Percentiles rank a stretch among this genome's conserved stretches.
Conservation (phyloP, 768 basidiomycete species). For the Russula griseocarnosa region DNA sequence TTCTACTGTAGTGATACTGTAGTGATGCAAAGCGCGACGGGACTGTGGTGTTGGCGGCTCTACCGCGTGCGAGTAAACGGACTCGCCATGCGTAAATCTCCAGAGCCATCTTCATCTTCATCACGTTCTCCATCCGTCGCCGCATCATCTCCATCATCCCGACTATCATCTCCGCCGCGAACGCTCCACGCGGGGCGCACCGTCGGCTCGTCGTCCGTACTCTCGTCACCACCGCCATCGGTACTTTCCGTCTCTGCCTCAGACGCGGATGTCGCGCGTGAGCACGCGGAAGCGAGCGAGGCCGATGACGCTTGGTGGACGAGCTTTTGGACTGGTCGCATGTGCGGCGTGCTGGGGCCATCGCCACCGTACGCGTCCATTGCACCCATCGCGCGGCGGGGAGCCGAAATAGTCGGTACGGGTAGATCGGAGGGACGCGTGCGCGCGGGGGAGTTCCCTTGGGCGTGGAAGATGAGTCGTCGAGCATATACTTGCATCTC, state of each 20-base stretch:
- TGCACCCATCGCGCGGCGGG: slow-evolving; percentile 47
- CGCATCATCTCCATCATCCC: slow-evolving; percentile 16
- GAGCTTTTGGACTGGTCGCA: slow-evolving; percentile 20
- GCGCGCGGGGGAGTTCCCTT: slow-evolving; percentile 31
- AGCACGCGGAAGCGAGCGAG: slow-evolving; percentile 33
- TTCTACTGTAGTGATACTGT: background rate
- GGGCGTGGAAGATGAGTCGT: slow-evolving; percentile 73
- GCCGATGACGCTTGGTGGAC: slow-evolving; percentile 25
- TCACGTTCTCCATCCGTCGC: slow-evolving; percentile 21
- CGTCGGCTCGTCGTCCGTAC: slow-evolving; percentile 81
- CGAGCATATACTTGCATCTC: slow-evolving; percentile 97
- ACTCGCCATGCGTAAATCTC: slow-evolving; percentile 25
- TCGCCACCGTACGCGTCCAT: slow-evolving; percentile 37
- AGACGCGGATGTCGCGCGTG: slow-evolving; percentile 32
- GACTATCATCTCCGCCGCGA: slow-evolving; percentile 17
- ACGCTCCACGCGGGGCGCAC: slow-evolving; percentile 46
- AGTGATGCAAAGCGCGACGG: slow-evolving; percentile 13
- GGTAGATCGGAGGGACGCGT: slow-evolving; percentile 1
- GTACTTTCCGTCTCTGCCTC: slow-evolving; percentile 41
- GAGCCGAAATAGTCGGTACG: slow-evolving; percentile 26
- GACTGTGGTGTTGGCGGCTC: background rate
- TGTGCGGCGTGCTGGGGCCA: slow-evolving; percentile 28
- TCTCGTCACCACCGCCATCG: slow-evolving; percentile 37
- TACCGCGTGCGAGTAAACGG: slow-evolving; percentile 19
- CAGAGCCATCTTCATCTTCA: slow-evolving; percentile 19